A percentile compares a stretch with the other conserved stretches of the same genome.
These are phyloP conservation scores for Dipsacomyces acuminosporus DNA, from an alignment of 371 early-diverging fungal species.

Conservation along the genomic window DNA sequence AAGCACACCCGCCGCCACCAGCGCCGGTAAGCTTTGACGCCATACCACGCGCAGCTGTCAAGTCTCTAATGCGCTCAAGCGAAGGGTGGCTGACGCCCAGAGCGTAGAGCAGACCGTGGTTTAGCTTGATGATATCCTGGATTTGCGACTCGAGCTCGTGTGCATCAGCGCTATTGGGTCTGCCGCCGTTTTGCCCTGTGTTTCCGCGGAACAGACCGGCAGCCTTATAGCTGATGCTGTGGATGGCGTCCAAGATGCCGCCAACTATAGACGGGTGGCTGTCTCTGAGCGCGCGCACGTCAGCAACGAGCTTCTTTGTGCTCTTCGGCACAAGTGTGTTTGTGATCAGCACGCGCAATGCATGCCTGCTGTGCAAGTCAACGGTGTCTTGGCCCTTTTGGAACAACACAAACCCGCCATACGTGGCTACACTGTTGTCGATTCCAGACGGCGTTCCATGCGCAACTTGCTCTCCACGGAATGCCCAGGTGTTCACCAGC, in stretches of 20 bases:
- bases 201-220: slow-evolving; percentile 13
- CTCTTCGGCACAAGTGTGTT: slow-evolving; percentile 86
- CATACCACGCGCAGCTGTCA: slow-evolving; percentile 58
- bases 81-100: slow-evolving; percentile 81
- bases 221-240: slow-evolving; percentile 53
- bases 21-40: slow-evolving; percentile 91
- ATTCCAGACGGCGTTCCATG: slow-evolving; percentile 96
- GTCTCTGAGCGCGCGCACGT: slow-evolving; percentile 60
- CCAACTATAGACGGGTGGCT: slow-evolving; percentile 62
- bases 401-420: slow-evolving; percentile 61
- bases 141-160: slow-evolving; percentile 9
- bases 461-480: slow-evolving; percentile 84
- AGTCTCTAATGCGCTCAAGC: slow-evolving; percentile 70
- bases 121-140: slow-evolving; percentile 66
- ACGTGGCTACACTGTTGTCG: slow-evolving; percentile 86
- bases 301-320: slow-evolving; percentile 81
- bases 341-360: slow-evolving; percentile 71
- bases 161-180: not conserved
- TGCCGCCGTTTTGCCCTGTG: slow-evolving; percentile 1
- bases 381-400: slow-evolving; percentile 47
- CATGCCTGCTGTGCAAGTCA: slow-evolving; percentile 30
- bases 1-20: slow-evolving; percentile 96
- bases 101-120: slow-evolving; percentile 71
- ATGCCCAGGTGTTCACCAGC: slow-evolving; percentile 80
- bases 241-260: slow-evolving; percentile 71